These are phyloP conservation scores for Hansfordia pulvinata DNA, from an alignment of 2,329 filamentous ascomycete species.

Conservation along the genomic window DNA sequence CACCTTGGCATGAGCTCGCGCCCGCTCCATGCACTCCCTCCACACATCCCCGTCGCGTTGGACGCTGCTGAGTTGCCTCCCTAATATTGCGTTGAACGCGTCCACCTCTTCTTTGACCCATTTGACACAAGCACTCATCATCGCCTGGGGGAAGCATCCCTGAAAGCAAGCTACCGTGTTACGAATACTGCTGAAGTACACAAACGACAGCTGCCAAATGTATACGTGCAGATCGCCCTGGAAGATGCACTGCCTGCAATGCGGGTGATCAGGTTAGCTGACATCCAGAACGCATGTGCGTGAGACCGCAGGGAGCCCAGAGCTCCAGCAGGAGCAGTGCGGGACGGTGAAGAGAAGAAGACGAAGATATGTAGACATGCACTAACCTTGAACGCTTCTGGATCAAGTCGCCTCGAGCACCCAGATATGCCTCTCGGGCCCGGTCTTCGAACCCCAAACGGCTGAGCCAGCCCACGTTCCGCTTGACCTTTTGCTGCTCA, in stretches of 20 bases:
- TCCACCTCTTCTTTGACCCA: constrained; percentile 97
- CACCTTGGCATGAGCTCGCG: constrained; percentile 67
- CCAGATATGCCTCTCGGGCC: constrained; percentile 75
- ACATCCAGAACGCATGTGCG: no score
- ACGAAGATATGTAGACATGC: background rate
- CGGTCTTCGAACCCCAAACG: constrained; percentile 82
- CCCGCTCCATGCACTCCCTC: constrained; percentile 70
- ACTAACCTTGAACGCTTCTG: constrained; percentile 68
- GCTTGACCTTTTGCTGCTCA: constrained; percentile 63
- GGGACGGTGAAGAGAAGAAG: background rate
- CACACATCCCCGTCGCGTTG: constrained; percentile 64
- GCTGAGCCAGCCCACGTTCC: constrained; percentile 72
- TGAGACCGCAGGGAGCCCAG: no score
- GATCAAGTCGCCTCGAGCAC: constrained; percentile 64
- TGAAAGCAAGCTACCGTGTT: constrained; percentile 90
- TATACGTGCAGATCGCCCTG: constrained; percentile 87
- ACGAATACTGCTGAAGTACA: constrained; percentile 87
- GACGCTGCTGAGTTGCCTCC: constrained; percentile 75
- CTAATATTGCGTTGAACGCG: constrained; percentile 72
- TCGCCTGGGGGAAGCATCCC: constrained; percentile 67
- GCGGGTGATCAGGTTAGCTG: constrained; percentile 8
- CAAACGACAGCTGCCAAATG: constrained; percentile 88
- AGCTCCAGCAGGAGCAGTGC: no score
- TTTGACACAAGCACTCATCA: constrained; percentile 90
- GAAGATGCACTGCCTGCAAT: constrained; percentile 76